Evolutionary conservation across 2,329 filamentous ascomycete genomes (phyloP).

Genomic region (Thelonectria discophora): DNA sequence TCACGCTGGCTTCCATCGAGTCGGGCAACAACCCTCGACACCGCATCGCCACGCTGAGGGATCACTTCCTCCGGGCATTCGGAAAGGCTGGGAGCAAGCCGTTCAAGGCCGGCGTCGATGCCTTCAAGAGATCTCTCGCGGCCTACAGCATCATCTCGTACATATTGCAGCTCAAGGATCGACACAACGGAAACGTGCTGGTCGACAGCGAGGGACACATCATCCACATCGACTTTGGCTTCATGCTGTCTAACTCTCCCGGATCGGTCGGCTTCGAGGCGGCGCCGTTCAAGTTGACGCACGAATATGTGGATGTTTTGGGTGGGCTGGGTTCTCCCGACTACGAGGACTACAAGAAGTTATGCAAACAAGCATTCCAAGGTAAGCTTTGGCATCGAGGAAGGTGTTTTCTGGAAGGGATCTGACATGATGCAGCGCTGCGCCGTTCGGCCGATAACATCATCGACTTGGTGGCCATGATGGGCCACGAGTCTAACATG

Average conservation of each 20-base stretch:
- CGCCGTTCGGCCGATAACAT: constrained; percentile 82
- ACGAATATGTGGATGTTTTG: constrained; percentile 86
- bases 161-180: constrained; percentile 83
- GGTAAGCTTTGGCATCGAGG: constrained; percentile 56
- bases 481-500: constrained; percentile 86
- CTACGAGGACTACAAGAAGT: constrained; percentile 77
- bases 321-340: constrained; percentile 75
- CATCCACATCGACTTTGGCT: constrained; percentile 89
- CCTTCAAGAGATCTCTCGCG: constrained; percentile 82
- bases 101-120: constrained; percentile 76
- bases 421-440: constrained; percentile 61
- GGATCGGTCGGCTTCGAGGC: constrained; percentile 87
- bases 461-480: constrained; percentile 83
- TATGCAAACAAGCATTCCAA: constrained; percentile 87
- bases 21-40: constrained; percentile 76
- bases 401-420: not conserved
- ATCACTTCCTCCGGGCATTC: constrained; percentile 85
- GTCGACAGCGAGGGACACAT: constrained; percentile 88
- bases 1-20: constrained; percentile 79
- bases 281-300: constrained; percentile 85
- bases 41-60: constrained; percentile 80
- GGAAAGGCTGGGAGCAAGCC: constrained; percentile 73
- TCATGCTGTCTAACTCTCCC: constrained; percentile 88
- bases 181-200: constrained; percentile 87
- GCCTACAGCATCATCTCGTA: constrained; percentile 89